Evolutionary conservation across 2,329 filamentous ascomycete species (phyloP), one percentile per base, ranked within the genome.

Genomic region (Claviceps spartinae): DNA sequence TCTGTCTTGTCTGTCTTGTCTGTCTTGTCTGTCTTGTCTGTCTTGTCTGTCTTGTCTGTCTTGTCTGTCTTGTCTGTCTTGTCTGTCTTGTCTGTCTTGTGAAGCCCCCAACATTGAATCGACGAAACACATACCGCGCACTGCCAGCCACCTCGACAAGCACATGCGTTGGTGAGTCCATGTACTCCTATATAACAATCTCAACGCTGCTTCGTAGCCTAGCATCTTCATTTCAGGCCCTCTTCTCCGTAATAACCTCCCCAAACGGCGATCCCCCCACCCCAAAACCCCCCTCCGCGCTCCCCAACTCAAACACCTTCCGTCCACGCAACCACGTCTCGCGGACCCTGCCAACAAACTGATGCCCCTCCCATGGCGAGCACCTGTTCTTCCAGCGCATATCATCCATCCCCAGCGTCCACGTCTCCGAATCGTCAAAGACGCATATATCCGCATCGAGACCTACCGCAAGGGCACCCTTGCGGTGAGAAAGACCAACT

Each of bases 381-480:
- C 88, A 90, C 63, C 88, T 88, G 68, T 96, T 95, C 68, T 88
- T 83, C 78, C 95, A 98, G 58, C 93, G 78, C 89, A 98, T 95
- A 48, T 88, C 88, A 55, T 78, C 82, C 18, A 78, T 74, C 53
- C 79, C 71, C 50, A 95, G 82, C 24, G 82, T 77, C 77, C 91
- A 98, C 59, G 78, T 77, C 22, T 81, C 82, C n/a, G 76, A 70
- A 56, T 95, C 88, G 64, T 97, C 91, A 64, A 97, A 96, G 16
- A 97, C 83, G 60, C 87, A 90, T 38, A 95, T 75, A 65, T 96
- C 90, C 3, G 83, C 90, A 68, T 96, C 90, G 67, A 87, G 84
- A 0, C 89, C 90, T 0, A 81, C 82, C 49, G 75, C 77, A 38
- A 95, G 68, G 50, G 83, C 81, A 22, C 90, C 90, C 70, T 96